phyloP scores from a whole-genome alignment of 176 grass and related monocot species.

The Hordeum vulgare region DNA sequence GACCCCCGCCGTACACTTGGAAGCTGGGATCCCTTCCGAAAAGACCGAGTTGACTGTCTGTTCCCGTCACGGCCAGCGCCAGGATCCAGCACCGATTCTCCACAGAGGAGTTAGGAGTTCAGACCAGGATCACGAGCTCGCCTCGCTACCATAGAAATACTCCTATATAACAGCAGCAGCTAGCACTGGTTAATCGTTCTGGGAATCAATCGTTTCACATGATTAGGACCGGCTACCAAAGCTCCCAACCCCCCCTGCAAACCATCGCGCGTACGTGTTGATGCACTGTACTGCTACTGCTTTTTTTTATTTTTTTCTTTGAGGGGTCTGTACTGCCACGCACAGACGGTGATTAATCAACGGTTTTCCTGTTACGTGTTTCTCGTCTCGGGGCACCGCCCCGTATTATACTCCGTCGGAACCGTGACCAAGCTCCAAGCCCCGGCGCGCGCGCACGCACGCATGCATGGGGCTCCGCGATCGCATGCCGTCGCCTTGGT shows the following conservation, averaged over 20 bases:
- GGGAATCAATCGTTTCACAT: not conserved
- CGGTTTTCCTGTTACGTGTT: not conserved
- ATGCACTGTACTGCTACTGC: not conserved
- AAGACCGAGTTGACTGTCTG: slow-evolving; percentile 30
- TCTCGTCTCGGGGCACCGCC: not conserved
- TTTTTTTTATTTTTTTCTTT: too few relatives aligned
- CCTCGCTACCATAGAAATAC: not conserved
- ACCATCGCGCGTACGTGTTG: not conserved
- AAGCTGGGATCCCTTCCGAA: not conserved
- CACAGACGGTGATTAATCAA: too few relatives aligned
- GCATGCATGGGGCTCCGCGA: not conserved
- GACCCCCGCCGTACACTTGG: not conserved
- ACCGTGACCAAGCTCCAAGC: not conserved
- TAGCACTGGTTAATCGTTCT: not conserved
- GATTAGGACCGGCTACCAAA: slow-evolving; percentile 18
- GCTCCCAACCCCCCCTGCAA: too few relatives aligned
- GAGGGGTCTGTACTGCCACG: too few relatives aligned
- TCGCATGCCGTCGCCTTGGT: not conserved
- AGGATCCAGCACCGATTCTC: not conserved
- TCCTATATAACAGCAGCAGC: not conserved
- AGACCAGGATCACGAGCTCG: not conserved
- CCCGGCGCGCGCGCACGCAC: not conserved
- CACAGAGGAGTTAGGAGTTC: not conserved
- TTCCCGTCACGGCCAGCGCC: not conserved
- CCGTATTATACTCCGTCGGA: not conserved